A percentile compares a stretch with the other conserved stretches of the same genome.
phyloP scores from a whole-genome alignment of 345 rosid genomes.

The Erysimum cheiranthoides region DNA sequence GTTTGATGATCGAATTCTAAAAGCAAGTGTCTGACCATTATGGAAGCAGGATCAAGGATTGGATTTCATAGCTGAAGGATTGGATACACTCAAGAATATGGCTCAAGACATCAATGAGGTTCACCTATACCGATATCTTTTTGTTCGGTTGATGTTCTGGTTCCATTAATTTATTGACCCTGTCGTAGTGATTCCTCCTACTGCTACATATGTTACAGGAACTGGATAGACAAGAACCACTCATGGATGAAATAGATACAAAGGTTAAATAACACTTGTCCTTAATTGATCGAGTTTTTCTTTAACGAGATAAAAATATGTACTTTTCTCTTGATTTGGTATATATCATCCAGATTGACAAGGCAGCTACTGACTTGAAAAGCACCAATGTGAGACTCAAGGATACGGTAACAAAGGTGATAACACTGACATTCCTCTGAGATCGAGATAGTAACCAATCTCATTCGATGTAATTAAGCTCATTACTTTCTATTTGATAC shows the following conservation, averaged over 20 bases:
- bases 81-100: slow-evolving; percentile 90
- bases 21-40: background rate
- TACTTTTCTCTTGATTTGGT: slow-evolving; percentile 7
- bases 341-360: slow-evolving; percentile 63
- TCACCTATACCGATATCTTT: slow-evolving; percentile 1
- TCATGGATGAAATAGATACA: slow-evolving; percentile 91
- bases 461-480: background rate
- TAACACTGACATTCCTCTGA: slow-evolving; percentile 18
- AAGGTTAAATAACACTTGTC: slow-evolving; percentile 53
- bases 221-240: slow-evolving; percentile 89
- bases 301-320: background rate
- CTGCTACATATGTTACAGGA: slow-evolving; percentile 53
- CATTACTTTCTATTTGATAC: slow-evolving; percentile 23
- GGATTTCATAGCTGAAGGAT: slow-evolving; percentile 80
- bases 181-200: slow-evolving; percentile 17
- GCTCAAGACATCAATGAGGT: slow-evolving; percentile 97
- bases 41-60: slow-evolving; percentile 85
- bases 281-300: background rate
- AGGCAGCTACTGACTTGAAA: slow-evolving; percentile 76
- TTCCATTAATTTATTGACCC: background rate
- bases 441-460: background rate
- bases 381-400: slow-evolving; percentile 85
- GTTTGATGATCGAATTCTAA: background rate
- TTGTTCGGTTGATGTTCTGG: background rate
- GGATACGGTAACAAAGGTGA: slow-evolving; percentile 79